Base-by-base conservation (phyloP, 1,139 yeast genomes). In the Zygosaccharomyces sapae region DNA sequence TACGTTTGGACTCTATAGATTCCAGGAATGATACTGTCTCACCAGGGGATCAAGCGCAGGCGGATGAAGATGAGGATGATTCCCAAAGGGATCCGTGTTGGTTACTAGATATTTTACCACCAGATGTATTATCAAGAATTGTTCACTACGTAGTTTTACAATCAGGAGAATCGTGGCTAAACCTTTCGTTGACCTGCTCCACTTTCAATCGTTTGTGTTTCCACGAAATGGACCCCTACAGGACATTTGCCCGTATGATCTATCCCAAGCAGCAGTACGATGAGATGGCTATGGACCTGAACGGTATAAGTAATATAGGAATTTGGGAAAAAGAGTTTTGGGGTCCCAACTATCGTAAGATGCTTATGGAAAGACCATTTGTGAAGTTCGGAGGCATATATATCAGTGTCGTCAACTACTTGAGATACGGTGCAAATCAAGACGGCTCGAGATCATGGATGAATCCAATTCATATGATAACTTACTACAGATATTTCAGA, bases 401-500 rank as follows among this genome's bases (percentile, higher is more conserved):
- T 61, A 86, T 92, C 27, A 82, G 95, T 58, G 86, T 85, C 9
- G 85, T 92, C 45, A 85, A 86, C 53, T 89, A 88, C 65, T 77
- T 86, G 55, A 76, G 95, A 50, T 86, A 86, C 60, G 95, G 97
- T 43, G 80, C 85, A 1, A 74, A 79, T 45, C 76, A 75, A 6
- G 86, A 80, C 57, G 77, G 81, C 44, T 77, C 85, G 3, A 76
- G 73, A 36, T 76, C 86, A 12, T 81, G 94, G 85, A 68, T 75
- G 37, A 79, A 80, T 50, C 96, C 96, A 0, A 78, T 86, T 16
- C 80, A 86, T 57, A 80, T 89, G 63, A 86, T 90, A 42, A 87
- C 96, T 0, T 92, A 90, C 62, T 92, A 87, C 64, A 72, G 98
- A 51, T 92, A 88, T 63, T 66, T 85, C 33, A 71, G 97, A 49